Evolutionary conservation across 257 asterid genomes (phyloP).

Genomic region (Solanum piurae): DNA sequence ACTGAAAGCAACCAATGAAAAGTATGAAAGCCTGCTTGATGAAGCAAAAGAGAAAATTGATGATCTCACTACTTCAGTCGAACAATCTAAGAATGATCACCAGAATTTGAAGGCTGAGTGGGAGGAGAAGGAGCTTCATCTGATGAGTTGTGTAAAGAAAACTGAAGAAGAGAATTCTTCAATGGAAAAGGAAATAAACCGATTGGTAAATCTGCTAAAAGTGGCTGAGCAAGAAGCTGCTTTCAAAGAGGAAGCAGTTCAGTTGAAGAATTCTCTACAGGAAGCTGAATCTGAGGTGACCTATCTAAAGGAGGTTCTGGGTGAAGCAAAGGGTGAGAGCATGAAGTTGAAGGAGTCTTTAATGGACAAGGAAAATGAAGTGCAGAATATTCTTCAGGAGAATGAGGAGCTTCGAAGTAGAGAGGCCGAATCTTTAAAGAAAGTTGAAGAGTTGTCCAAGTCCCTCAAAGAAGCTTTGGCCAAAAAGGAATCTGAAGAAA

Average conservation of each 20-base stretch:
- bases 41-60: constrained; percentile 70
- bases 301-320: constrained; percentile 71
- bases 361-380: constrained; percentile 73
- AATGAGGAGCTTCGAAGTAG: constrained; percentile 57
- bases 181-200: constrained; percentile 49
- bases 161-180: constrained; percentile 52
- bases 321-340: constrained; percentile 90
- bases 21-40: constrained; percentile 70
- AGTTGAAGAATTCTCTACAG: constrained; percentile 36
- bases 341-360: constrained; percentile 71
- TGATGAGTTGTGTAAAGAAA: constrained; percentile 41
- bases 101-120: constrained; percentile 41
- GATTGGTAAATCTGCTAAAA: constrained; percentile 49
- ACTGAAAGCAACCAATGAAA: constrained; percentile 77
- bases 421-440: constrained; percentile 43
- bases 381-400: constrained; percentile 60
- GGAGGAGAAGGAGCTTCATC: constrained; percentile 70
- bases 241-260: constrained; percentile 50
- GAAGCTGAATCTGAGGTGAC: constrained; percentile 71
- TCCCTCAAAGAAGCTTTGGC: constrained; percentile 64
- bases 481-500: constrained; percentile 44
- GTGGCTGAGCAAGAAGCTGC: constrained; percentile 51
- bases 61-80: constrained; percentile 35
- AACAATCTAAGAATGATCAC: constrained; percentile 48
- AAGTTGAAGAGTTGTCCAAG: constrained; percentile 58